phyloP scores from a whole-genome alignment of 805 yeast genomes.

The Saccharomycopsis javanensis region DNA sequence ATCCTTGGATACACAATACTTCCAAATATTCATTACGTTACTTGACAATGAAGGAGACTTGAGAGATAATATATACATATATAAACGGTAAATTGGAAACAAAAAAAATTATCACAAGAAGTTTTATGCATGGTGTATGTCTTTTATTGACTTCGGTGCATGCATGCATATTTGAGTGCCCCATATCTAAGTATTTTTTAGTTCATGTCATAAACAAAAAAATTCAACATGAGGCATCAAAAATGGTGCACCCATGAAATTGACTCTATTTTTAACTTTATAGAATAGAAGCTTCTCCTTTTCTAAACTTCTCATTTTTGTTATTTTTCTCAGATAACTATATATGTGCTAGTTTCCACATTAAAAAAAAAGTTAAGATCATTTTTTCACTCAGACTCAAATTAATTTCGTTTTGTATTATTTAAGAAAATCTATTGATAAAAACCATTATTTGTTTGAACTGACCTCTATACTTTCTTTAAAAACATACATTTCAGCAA shows the following conservation, averaged over 20 bases:
- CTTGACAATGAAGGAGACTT: too few species aligned
- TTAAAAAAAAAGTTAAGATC: neutral
- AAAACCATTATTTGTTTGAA: neutral
- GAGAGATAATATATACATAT: neutral
- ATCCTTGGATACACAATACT: too few species aligned
- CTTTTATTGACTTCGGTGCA: neutral
- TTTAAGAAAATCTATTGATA: neutral
- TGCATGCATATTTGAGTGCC: neutral
- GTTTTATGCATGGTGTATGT: neutral
- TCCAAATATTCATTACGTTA: too few species aligned
- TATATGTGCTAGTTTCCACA: neutral
- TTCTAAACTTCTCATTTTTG: neutral
- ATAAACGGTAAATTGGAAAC: neutral
- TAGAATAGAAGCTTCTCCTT: neutral
- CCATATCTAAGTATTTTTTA: neutral
- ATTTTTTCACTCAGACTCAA: neutral
- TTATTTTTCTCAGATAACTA: neutral
- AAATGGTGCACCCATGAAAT: neutral
- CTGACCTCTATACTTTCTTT: neutral
- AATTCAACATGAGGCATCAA: constrained; percentile 2
- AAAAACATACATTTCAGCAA: neutral
- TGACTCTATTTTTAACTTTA: neutral
- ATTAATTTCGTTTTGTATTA: neutral
- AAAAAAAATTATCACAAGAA: neutral
- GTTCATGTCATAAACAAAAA: neutral